Conservation (phyloP, 441 rosid species). For the Adansonia gregorii region DNA sequence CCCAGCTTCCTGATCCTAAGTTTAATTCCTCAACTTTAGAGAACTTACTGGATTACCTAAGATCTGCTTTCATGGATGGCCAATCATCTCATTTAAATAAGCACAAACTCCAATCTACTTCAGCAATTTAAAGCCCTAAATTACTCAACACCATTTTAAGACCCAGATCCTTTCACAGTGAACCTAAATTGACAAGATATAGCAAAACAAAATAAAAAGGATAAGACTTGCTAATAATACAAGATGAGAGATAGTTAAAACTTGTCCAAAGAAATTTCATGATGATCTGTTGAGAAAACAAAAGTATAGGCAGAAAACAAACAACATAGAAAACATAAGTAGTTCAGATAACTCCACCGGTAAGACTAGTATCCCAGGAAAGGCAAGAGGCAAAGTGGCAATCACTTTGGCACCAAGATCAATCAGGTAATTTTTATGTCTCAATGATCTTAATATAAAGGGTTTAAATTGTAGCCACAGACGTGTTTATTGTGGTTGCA, state of each 20-base stretch:
- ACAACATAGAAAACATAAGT: not conserved
- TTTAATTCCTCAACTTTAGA: not conserved
- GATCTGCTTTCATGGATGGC: not conserved
- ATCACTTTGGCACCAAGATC: not conserved
- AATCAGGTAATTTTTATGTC: not conserved
- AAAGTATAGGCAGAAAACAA: not conserved
- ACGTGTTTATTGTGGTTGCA: no score
- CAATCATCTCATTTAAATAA: constrained; percentile 1
- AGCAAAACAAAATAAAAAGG: not conserved
- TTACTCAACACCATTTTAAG: not conserved
- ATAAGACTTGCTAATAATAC: not conserved
- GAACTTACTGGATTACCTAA: not conserved
- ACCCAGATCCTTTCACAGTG: not conserved
- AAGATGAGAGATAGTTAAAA: not conserved
- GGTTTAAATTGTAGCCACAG: no score
- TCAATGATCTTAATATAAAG: not conserved
- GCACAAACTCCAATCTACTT: not conserved
- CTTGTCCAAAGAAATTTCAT: not conserved
- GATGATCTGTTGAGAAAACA: not conserved
- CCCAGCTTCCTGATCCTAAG: not conserved
- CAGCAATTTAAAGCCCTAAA: not conserved
- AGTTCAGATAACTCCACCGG: not conserved
- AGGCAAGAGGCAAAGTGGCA: not conserved
- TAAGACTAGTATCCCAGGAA: not conserved
- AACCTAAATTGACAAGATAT: not conserved